phyloP scores from a whole-genome alignment of 371 early-diverging fungal genomes.

The Haplosporangium sp. region DNA sequence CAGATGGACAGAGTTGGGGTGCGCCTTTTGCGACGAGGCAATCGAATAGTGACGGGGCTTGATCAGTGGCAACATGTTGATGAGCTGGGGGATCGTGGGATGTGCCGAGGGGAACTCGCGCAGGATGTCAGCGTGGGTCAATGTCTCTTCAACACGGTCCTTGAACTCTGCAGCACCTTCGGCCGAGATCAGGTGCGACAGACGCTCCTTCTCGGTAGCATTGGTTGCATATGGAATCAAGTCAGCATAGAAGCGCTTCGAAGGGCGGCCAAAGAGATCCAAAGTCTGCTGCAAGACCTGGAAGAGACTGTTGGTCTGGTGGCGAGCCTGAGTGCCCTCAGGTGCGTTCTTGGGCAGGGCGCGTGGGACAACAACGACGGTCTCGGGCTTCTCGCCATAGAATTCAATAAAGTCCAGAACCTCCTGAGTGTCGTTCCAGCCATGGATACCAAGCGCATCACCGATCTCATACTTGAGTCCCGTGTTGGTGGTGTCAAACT shows the following conservation, averaged over 20 bases:
- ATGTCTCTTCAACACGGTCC: conserved; percentile 83
- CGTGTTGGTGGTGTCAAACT: conserved; percentile 86
- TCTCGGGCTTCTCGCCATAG: conserved; percentile 78
- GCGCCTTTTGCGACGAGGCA: conserved; percentile 87
- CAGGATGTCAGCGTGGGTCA: conserved; percentile 88
- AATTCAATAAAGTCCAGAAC: conserved; percentile 77
- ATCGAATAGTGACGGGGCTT: conserved; percentile 97
- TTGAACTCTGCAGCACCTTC: conserved; percentile 87
- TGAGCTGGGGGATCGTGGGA: conserved; percentile 77
- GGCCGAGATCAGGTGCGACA: conserved; percentile 75
- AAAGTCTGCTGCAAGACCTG: conserved; percentile 85
- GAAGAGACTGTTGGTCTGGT: conserved; percentile 78
- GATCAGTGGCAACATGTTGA: conserved; percentile 81
- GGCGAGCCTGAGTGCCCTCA: conserved; percentile 45
- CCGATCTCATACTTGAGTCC: conserved; percentile 90
- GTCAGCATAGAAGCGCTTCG: conserved; percentile 89
- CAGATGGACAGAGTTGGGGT: conserved; percentile 89
- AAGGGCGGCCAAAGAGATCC: conserved; percentile 94
- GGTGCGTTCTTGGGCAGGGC: conserved; percentile 57
- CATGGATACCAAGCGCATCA: conserved; percentile 94
- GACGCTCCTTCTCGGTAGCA: conserved; percentile 75
- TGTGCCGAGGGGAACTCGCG: conserved; percentile 87
- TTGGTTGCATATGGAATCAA: conserved; percentile 81
- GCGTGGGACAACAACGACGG: conserved; percentile 69
- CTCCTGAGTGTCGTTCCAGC: conserved; percentile 83